These are phyloP conservation scores for Zymoseptoria pseudotritici DNA, from an alignment of 2,329 filamentous ascomycete species.

Conservation along the genomic window DNA sequence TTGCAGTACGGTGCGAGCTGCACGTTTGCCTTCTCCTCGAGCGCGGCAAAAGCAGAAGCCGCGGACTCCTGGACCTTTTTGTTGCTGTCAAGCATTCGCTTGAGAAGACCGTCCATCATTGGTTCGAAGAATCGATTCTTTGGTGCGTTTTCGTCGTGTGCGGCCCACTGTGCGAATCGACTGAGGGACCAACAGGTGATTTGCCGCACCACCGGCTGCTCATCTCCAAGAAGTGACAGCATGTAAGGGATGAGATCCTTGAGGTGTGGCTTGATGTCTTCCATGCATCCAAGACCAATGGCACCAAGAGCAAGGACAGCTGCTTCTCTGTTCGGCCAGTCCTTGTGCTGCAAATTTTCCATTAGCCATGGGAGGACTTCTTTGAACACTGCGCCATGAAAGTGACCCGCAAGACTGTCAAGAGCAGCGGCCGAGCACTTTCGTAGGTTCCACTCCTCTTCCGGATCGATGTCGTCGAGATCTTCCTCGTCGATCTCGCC, in stretches of 20 bases:
- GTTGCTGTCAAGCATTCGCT: slow-evolving; percentile 92
- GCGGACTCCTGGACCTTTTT: slow-evolving; percentile 97
- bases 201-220: slow-evolving; percentile 83
- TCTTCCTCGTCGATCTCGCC: slow-evolving; percentile 79
- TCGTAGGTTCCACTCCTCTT: slow-evolving; percentile 88
- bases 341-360: slow-evolving; percentile 75
- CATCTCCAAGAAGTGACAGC: slow-evolving; percentile 73
- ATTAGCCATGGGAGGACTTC: slow-evolving; percentile 88
- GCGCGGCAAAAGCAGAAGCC: slow-evolving; percentile 88
- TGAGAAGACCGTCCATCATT: slow-evolving; percentile 92
- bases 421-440: slow-evolving; percentile 96
- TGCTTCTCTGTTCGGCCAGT: slow-evolving; percentile 90
- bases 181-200: slow-evolving; percentile 98
- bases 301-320: slow-evolving; percentile 90
- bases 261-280: slow-evolving; percentile 80
- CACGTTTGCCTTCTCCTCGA: slow-evolving; percentile 86
- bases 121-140: slow-evolving; percentile 80
- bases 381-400: slow-evolving; percentile 79
- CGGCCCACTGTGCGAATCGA: slow-evolving; percentile 87
- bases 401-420: slow-evolving; percentile 88
- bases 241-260: slow-evolving; percentile 86
- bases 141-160: slow-evolving; percentile 60
- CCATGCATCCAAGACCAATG: slow-evolving; percentile 89
- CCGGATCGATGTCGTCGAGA: slow-evolving; percentile 63
- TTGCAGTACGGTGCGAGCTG: slow-evolving; percentile 76